Conservation (phyloP, 2,329 filamentous ascomycete genomes). For the Massarina eburnea region DNA sequence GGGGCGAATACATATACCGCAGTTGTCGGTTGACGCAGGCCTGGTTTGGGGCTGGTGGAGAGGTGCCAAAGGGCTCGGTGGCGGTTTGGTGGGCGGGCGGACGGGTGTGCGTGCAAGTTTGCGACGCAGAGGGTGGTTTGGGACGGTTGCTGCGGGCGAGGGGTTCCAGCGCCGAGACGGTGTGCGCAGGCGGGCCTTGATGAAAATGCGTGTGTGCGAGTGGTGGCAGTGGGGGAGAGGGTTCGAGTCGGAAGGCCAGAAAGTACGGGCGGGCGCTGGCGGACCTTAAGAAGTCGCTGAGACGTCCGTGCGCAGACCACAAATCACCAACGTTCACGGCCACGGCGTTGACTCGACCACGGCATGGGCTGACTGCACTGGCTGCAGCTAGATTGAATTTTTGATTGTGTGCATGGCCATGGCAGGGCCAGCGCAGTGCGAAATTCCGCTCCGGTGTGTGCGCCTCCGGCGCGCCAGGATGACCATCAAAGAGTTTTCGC, state of each 20-base stretch:
- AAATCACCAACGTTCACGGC: background rate
- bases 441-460: background rate
- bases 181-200: background rate
- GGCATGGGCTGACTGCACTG: too few species aligned
- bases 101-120: constrained; percentile 22
- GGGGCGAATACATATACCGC: constrained; percentile 99
- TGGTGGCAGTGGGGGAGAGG: constrained; percentile 5
- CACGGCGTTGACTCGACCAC: background rate
- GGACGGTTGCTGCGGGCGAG: constrained; percentile 12
- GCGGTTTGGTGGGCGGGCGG: constrained; percentile 34
- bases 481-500: background rate
- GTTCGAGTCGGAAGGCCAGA: constrained; percentile 1
- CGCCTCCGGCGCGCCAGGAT: background rate
- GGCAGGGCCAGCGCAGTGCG: too few species aligned
- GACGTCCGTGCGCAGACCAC: background rate
- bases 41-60: constrained; percentile 33
- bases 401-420: too few species aligned
- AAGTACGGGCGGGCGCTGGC: background rate
- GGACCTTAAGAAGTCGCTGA: constrained; percentile 1
- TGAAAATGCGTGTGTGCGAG: constrained; percentile 11
- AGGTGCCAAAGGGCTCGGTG: constrained; percentile 32
- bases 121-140: constrained; percentile 3
- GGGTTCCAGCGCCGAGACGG: constrained; percentile 1
- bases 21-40: constrained; percentile 37
- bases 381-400: too few species aligned